A percentile compares a stretch with the other conserved stretches of the same genome.
These are phyloP conservation scores for Cytospora schulzeri DNA, from an alignment of 2,329 filamentous ascomycete species.

Conservation along the genomic window DNA sequence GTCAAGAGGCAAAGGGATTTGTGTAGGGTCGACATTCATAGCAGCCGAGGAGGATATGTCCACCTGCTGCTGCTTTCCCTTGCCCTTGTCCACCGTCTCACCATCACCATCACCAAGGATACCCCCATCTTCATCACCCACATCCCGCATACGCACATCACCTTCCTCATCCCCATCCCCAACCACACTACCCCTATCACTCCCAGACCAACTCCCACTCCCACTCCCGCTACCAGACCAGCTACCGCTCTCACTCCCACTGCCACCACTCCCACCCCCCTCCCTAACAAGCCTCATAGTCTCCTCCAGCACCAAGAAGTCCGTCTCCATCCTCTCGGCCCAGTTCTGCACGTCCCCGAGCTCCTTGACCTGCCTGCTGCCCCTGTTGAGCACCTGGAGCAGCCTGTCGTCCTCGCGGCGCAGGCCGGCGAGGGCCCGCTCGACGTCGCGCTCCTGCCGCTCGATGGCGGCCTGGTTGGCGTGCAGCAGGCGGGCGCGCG, in stretches of 20 bases:
- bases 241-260: slow-evolving; percentile 35
- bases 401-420: slow-evolving; percentile 67
- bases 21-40: slow-evolving; percentile 25
- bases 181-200: slow-evolving; percentile 30
- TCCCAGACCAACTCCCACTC: slow-evolving; percentile 26
- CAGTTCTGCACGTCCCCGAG: slow-evolving; percentile 48
- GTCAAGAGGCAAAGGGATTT: background rate
- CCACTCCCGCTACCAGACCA: slow-evolving; percentile 34
- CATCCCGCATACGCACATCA: slow-evolving; percentile 26
- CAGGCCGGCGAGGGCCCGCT: slow-evolving; percentile 60
- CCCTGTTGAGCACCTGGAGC: slow-evolving; percentile 63
- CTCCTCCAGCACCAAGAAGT: slow-evolving; percentile 66
- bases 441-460: slow-evolving; percentile 68
- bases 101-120: background rate
- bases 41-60: slow-evolving; percentile 2
- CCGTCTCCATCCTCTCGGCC: slow-evolving; percentile 77
- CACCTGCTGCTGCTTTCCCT: slow-evolving; percentile 10
- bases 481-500: slow-evolving; percentile 70
- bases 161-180: slow-evolving; percentile 24
- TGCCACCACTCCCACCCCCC: slow-evolving; percentile 32
- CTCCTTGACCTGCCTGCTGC: slow-evolving; percentile 70
- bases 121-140: background rate
- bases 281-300: slow-evolving; percentile 58
- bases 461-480: slow-evolving; percentile 65
- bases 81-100: slow-evolving; percentile 25